Evolutionary conservation across 106 monocot species (phyloP).

Genomic region (Dactylorhiza incarnata): DNA sequence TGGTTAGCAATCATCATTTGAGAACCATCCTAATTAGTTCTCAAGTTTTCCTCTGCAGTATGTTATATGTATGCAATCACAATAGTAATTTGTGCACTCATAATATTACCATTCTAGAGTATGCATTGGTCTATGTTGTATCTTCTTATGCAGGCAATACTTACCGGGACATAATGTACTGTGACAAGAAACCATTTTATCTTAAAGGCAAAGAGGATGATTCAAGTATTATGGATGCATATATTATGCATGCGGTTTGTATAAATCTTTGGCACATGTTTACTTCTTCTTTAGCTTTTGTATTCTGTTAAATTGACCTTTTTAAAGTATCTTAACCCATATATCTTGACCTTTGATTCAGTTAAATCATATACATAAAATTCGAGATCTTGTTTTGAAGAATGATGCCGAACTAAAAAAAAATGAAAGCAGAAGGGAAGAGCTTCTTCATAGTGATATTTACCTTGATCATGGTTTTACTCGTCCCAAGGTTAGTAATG

Average conservation of each 20-base stretch:
- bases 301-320: not conserved
- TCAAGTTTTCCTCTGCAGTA: not conserved
- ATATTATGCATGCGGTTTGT: slow-evolving; percentile 88
- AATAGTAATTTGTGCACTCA: not conserved
- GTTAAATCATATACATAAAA: slow-evolving; percentile 83
- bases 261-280: slow-evolving; percentile 7
- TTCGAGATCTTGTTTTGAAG: slow-evolving; percentile 64
- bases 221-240: slow-evolving; percentile 80
- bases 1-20: not conserved
- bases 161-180: slow-evolving; percentile 89
- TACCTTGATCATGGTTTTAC: slow-evolving; percentile 97
- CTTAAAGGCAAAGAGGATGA: slow-evolving; percentile 65
- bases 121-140: not conserved
- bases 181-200: slow-evolving; percentile 90
- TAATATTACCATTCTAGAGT: not conserved
- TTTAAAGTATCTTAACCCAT: slow-evolving; percentile 4
- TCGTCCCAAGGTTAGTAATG: slow-evolving; percentile 79
- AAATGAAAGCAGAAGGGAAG: slow-evolving; percentile 38
- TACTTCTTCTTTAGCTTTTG: not conserved
- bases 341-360: slow-evolving; percentile 18
- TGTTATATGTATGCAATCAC: not conserved
- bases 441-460: slow-evolving; percentile 35
- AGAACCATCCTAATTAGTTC: not conserved
- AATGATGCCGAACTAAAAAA: slow-evolving; percentile 64
- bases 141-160: slow-evolving; percentile 52